Evolutionary conservation across 208 protist genomes (phyloP).

Genomic region (Phytomonas serpens): DNA sequence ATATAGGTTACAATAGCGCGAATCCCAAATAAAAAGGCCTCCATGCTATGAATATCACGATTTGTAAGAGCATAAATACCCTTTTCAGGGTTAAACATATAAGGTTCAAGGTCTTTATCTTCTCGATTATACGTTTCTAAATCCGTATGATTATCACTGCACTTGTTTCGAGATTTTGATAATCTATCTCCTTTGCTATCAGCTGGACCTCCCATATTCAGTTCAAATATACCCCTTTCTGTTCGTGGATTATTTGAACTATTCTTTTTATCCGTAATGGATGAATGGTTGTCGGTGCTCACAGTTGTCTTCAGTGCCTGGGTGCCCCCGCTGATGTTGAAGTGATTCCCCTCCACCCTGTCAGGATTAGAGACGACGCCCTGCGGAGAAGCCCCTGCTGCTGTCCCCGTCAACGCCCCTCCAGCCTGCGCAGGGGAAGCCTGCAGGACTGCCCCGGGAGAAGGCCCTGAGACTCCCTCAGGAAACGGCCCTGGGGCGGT

Average conservation of each 20-base stretch:
- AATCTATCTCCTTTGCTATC: background rate
- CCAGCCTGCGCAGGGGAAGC: too few species aligned
- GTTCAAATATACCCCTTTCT: background rate
- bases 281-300: background rate
- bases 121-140: background rate
- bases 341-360: background rate
- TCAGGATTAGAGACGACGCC: too few species aligned
- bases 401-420: too few species aligned
- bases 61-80: constrained; percentile 81
- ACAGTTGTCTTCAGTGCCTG: background rate
- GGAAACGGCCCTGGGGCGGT: too few species aligned
- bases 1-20: constrained; percentile 60
- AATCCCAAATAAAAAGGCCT: constrained; percentile 81
- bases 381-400: background rate
- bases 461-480: too few species aligned
- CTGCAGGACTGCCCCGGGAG: too few species aligned
- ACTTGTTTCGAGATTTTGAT: background rate
- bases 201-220: background rate
- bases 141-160: background rate
- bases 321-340: background rate
- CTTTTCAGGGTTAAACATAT: constrained; percentile 50
- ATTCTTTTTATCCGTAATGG: background rate
- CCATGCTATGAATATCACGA: constrained; percentile 82
- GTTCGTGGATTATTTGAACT: background rate
- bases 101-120: constrained; percentile 19